A percentile compares a stretch with the other conserved stretches of the same genome.
These are phyloP conservation scores for Ogataea pignaliae DNA, from an alignment of 805 yeast genomes.

Conservation along the genomic window DNA sequence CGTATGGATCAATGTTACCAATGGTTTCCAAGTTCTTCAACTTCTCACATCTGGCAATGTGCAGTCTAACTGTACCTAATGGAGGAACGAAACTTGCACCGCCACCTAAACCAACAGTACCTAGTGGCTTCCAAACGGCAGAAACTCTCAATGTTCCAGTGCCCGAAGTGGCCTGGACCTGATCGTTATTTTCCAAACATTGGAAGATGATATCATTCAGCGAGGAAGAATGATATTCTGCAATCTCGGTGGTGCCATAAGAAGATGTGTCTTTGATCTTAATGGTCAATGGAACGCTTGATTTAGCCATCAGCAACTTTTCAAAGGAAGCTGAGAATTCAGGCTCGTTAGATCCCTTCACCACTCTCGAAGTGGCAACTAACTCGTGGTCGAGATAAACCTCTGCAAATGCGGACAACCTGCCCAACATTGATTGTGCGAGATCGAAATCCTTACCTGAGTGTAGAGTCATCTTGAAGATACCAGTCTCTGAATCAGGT, in stretches of 20 bases:
- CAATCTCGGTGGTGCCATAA: slow-evolving; percentile 44
- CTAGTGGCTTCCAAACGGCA: slow-evolving; percentile 69
- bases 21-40: slow-evolving; percentile 56
- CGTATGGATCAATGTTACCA: slow-evolving; percentile 75
- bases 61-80: slow-evolving; percentile 62
- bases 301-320: slow-evolving; percentile 56
- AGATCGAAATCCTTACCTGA: slow-evolving; percentile 56
- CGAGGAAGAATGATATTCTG: slow-evolving; percentile 44
- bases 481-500: slow-evolving; percentile 68
- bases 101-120: slow-evolving; percentile 43
- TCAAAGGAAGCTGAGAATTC: slow-evolving; percentile 64
- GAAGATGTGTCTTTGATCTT: slow-evolving; percentile 58
- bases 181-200: slow-evolving; percentile 44
- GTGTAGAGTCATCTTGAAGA: slow-evolving; percentile 58
- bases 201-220: slow-evolving; percentile 53
- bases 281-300: slow-evolving; percentile 50
- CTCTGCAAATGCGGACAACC: slow-evolving; percentile 66
- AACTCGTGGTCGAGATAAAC: slow-evolving; percentile 53
- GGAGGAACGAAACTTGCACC: slow-evolving; percentile 46
- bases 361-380: slow-evolving; percentile 52
- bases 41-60: slow-evolving; percentile 48
- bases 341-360: slow-evolving; percentile 69
- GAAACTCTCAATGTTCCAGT: slow-evolving; percentile 50
- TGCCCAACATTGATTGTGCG: slow-evolving; percentile 45
- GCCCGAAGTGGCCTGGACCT: slow-evolving; percentile 44